These are phyloP conservation scores for Quercus lobata DNA, from an alignment of 331 rosid species.

Conservation along the genomic window DNA sequence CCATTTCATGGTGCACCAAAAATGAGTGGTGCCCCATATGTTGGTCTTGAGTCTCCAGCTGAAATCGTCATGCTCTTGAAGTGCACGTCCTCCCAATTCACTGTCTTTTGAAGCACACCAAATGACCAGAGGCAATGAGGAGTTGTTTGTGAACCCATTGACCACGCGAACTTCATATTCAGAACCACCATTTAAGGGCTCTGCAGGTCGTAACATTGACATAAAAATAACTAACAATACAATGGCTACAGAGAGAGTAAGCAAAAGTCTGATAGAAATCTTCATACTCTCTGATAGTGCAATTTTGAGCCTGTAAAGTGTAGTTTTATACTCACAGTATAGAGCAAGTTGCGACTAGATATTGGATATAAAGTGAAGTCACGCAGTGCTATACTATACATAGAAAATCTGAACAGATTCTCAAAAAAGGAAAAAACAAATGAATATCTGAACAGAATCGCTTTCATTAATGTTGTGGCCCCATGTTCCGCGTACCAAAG, in stretches of 20 bases:
- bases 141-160: constrained; percentile 73
- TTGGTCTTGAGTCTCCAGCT: constrained; percentile 57
- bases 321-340: too few species aligned
- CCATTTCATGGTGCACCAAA: constrained; percentile 81
- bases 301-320: too few species aligned
- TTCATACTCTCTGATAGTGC: not conserved
- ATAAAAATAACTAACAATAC: not conserved
- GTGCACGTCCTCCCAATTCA: constrained; percentile 78
- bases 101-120: constrained; percentile 68
- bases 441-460: too few species aligned
- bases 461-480: too few species aligned
- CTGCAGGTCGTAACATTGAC: not conserved
- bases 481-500: too few species aligned
- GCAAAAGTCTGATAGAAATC: not conserved
- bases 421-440: too few species aligned
- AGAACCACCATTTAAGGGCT: not conserved
- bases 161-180: constrained; percentile 60
- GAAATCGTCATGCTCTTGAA: constrained; percentile 80
- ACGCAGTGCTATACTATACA: too few species aligned
- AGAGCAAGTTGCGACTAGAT: too few species aligned
- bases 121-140: constrained; percentile 70
- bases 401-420: too few species aligned
- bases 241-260: not conserved
- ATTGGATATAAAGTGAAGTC: too few species aligned
- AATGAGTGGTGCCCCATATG: constrained; percentile 48